Evolutionary conservation across 2,329 filamentous ascomycete genomes (phyloP), one percentile per base, ranked within the genome.

Genomic region (Penicillium vulpinum): DNA sequence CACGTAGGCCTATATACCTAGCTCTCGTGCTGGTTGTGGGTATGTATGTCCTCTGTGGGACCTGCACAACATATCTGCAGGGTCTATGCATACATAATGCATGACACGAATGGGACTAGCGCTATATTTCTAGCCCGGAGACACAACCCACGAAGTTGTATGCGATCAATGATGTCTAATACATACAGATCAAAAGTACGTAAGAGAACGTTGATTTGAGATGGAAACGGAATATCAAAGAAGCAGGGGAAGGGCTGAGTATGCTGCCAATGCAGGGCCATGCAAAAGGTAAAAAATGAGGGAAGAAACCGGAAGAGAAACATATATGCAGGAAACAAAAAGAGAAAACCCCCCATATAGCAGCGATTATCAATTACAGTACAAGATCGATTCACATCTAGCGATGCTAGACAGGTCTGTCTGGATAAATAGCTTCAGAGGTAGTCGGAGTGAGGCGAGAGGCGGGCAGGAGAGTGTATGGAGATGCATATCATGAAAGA

Each of bases 401-500:
- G 47, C 39, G 51, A 33, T 40, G 54, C 48, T 51, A 33, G 22
- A 40, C 48, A n/a, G 21, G 35, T 54, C 40, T 47, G 45, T 35
- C 51, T 53, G 46, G 38, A 47, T 35, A 26, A 28, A 35, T 49
- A 16, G 36, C 51, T 50, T 47, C 28, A 22, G 24, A 22, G 10
- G 35, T 36, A 16, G 24, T 13, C 7, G 8, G 16, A 21, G 36
- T n/a, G n/a, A 48, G 13, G 26, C 15, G 18, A 22, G 11, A 40
- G 35, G 29, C 10, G 21, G 55, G 41, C 43, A 58, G 47, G 38
- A 41, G 21, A 57, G 41, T 39, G 33, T 49, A 51, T 48, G 46
- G 55, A 52, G 54, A 61, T 64, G 55, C 51, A 54, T 55, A 62
- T 64, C 62, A 60, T 65, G 52, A 59, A 10, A 53, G 44, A 35